phyloP scores from a whole-genome alignment of 2,329 filamentous ascomycete species.

The Penicillium janthinellum region DNA sequence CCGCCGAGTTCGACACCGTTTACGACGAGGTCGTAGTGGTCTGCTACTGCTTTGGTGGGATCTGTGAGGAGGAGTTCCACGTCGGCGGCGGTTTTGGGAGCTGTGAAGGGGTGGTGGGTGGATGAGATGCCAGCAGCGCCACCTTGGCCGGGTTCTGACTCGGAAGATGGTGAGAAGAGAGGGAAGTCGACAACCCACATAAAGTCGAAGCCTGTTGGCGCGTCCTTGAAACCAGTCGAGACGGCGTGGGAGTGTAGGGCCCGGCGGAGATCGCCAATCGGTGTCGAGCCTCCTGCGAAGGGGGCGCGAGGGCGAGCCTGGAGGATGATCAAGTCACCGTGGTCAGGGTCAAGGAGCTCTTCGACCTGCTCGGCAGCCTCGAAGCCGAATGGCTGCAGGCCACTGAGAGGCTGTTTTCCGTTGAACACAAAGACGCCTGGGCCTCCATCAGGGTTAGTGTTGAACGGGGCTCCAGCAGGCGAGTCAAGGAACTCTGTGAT shows the following conservation, averaged over 20 bases:
- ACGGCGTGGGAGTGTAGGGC: constrained; percentile 71
- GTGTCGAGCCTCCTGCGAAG: constrained; percentile 71
- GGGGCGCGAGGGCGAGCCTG: constrained; percentile 72
- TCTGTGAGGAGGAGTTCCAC: constrained; percentile 72
- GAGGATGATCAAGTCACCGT: constrained; percentile 78
- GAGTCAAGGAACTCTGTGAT: constrained; percentile 71
- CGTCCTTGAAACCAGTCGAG: constrained; percentile 58
- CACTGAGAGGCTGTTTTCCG: constrained; percentile 69
- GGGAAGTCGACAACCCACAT: constrained; percentile 91
- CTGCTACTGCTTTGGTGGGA: constrained; percentile 72
- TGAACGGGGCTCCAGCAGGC: constrained; percentile 59
- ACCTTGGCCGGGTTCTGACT: constrained; percentile 74
- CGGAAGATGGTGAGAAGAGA: constrained; percentile 75
- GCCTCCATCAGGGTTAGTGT: constrained; percentile 71
- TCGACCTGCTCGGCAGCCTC: constrained; percentile 65
- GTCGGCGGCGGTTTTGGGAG: constrained; percentile 71
- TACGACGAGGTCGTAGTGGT: constrained; percentile 94
- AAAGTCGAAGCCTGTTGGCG: constrained; percentile 62
- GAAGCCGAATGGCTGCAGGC: constrained; percentile 76
- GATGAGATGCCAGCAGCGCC: constrained; percentile 77
- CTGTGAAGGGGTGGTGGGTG: constrained; percentile 95
- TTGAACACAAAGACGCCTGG: constrained; percentile 80
- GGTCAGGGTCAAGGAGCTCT: constrained; percentile 55
- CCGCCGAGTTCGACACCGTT: constrained; percentile 95
- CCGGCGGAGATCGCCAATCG: constrained; percentile 71